Conservation (phyloP, 78 protist species). For the Protostelium mycophagum region DNA sequence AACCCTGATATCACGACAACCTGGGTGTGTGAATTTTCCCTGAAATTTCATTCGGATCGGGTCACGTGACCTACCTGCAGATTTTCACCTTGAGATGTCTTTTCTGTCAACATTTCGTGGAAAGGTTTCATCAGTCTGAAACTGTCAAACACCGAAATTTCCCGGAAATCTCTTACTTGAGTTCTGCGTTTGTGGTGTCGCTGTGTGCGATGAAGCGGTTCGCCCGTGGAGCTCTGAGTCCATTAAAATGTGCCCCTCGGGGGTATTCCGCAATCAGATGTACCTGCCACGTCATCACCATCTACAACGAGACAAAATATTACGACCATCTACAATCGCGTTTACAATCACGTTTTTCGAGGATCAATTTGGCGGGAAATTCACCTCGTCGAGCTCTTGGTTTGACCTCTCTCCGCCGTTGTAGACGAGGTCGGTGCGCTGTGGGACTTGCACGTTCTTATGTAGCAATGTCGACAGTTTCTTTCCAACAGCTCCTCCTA, state of each 20-base stretch:
- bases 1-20: background rate
- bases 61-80: background rate
- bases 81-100: background rate
- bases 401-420: background rate
- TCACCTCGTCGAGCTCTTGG: constrained; percentile 21
- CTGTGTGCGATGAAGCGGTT: constrained; percentile 40
- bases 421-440: background rate
- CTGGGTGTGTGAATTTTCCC: background rate
- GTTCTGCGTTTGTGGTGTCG: constrained; percentile 31
- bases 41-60: too few relatives aligned
- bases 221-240: constrained; percentile 12
- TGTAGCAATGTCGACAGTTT: constrained; percentile 6
- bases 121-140: background rate
- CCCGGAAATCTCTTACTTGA: too few relatives aligned
- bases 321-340: background rate
- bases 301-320: background rate
- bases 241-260: constrained; percentile 8
- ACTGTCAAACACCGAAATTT: background rate
- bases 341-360: too few relatives aligned
- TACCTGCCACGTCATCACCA: background rate
- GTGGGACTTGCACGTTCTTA: background rate
- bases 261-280: constrained; percentile 49
- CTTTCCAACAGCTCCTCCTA: constrained; percentile 43
- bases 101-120: background rate
- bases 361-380: background rate